Evolutionary conservation across 179 eudicot species (phyloP), one percentile per base, ranked within the genome.

Genomic region (Actinidia polygama): DNA sequence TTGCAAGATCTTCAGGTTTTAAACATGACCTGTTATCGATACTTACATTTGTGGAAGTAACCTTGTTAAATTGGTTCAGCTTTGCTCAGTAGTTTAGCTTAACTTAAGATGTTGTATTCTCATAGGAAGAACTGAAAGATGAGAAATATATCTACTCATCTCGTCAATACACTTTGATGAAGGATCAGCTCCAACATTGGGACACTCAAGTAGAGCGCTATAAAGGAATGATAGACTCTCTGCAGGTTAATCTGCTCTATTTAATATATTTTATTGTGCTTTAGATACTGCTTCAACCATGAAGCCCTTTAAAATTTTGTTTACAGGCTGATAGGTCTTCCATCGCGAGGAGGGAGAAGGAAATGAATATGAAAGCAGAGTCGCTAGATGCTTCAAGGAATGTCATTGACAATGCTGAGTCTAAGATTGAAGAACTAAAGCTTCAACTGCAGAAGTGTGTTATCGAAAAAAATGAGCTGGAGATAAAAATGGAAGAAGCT

Each of bases 181-280:
- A 86, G 88, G 99, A 96, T 88, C 98, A 94, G 86, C 94, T 96
- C 73, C 95, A 90, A 69, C 97, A 96, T 84, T 94, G 99, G 99
- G 90, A 87, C 84, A 85, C 90, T 47, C 98, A 94, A 88, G 90
- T 88, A 73, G 86, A 89, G 49, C 93, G 92, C 18, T 94, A 92
- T 86, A 96, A 85, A 87, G 83, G 75, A 18, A 68, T 93, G 87
- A 80, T 91, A 40, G 98, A 93, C 40, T 90, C 97, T 84, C 84
- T 96, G 84, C 98, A 96, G 95, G 99, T 94, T 82, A 85, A 74
- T 79, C 71, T 84, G 3, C 78, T 84, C 79, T 72, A n/a, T 16
- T 75, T 81, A 62, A 54, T 51, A n/a, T 72, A 70, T 74, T 53
- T 85, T 72, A 79, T 23, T 79, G 18, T 46, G 50, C 36, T 51